Base-by-base conservation (phyloP, 2,329 filamentous ascomycete species). In the Colletotrichum sp. region DNA sequence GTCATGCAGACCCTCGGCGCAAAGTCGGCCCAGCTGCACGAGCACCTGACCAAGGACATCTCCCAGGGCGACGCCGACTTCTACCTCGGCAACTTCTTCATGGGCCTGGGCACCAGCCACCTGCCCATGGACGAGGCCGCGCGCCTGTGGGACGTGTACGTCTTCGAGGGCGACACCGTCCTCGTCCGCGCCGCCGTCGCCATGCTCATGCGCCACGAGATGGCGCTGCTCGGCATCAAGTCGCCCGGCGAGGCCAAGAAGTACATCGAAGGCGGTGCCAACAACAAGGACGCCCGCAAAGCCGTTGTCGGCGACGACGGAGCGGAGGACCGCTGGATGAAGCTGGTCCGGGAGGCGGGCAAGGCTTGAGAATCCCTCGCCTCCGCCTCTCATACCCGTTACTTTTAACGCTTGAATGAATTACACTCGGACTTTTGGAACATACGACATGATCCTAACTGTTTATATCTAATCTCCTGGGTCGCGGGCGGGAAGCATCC, bases 91-190 rank as follows among this genome's bases (percentile, higher is more conserved):
- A 85, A 88, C 16, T 85, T 94, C 67, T 94, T 95, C 80, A 90
- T 89, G 7, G 88, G 88, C 18, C 85, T 95, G 7, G 94, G 95
- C 81, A 93, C 93, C 0, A 84, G 85, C 18, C 87, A 90, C 52
- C 85, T 95, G 6, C 89, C 90, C 9, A 88, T 96, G 18, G 94
- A 96, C 80, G 90, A 94, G 79, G 93, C 92, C 6, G 91, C 92
- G 2, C 87, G 95, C 3, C 84, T 97, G 15, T 96, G 94, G 94
- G 95, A 98, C 78, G 91, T 96, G 0, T 95, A 95, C 79, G 92
- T 94, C 5, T 95, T 98, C 78, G 95, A 98, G 81, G 94, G 94
- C 30, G 95, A 98, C 78, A 88, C 90, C 2, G 87, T 94, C 2
- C 86, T 96, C 0, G 90, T 96, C 8, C 87, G 94, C 0, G 94